These are phyloP conservation scores for Mortierella sp. DNA, from an alignment of 371 early-diverging fungal species.

Conservation along the genomic window DNA sequence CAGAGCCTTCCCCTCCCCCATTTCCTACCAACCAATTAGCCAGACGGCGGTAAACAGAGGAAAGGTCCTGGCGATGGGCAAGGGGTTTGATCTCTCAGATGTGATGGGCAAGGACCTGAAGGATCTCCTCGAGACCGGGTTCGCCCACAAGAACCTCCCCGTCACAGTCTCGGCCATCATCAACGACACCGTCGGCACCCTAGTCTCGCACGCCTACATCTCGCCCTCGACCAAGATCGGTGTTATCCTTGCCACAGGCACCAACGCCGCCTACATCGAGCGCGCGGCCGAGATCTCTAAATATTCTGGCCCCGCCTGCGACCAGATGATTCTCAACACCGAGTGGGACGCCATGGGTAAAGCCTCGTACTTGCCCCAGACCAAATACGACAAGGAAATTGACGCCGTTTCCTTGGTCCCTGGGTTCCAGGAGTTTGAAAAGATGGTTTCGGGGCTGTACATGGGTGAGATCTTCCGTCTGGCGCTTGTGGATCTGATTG, in stretches of 20 bases:
- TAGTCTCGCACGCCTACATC: constrained; percentile 90
- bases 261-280: constrained; percentile 94
- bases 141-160: constrained; percentile 77
- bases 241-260: constrained; percentile 95
- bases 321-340: constrained; percentile 91
- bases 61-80: constrained; percentile 89
- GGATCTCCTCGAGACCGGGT: constrained; percentile 81
- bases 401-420: constrained; percentile 84
- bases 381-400: constrained; percentile 86
- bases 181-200: constrained; percentile 96
- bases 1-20: neutral
- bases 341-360: constrained; percentile 88
- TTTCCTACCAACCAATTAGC: constrained; percentile 28
- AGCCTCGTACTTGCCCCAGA: constrained; percentile 85
- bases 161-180: constrained; percentile 87
- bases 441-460: constrained; percentile 94
- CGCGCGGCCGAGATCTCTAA: constrained; percentile 79
- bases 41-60: constrained; percentile 86
- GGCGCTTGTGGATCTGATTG: constrained; percentile 73
- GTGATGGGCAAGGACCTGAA: constrained; percentile 88
- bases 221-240: constrained; percentile 88
- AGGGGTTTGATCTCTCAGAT: constrained; percentile 86
- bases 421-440: constrained; percentile 89
- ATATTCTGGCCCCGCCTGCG: constrained; percentile 59
- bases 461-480: constrained; percentile 91